A percentile compares a stretch with the other conserved stretches of the same genome.
These are phyloP conservation scores for Trichophyton equinum DNA, from an alignment of 2,329 filamentous ascomycete genomes.

Conservation along the genomic window DNA sequence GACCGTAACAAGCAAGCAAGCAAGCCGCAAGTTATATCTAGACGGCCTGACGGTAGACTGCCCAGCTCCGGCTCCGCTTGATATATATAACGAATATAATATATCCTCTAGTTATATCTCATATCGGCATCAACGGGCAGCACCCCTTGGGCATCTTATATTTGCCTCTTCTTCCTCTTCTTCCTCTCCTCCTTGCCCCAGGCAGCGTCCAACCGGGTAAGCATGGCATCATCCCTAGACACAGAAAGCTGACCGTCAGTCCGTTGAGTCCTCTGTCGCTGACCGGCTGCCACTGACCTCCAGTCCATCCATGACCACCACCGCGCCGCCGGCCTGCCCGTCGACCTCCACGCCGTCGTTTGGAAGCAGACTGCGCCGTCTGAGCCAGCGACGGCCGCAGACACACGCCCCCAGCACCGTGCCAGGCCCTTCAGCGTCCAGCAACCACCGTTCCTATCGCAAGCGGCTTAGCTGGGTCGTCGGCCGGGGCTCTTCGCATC, in stretches of 20 bases:
- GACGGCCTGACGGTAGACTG: no score
- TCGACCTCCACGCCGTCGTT: slow-evolving; percentile 8
- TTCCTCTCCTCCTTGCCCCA: neutral
- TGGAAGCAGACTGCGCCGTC: slow-evolving; percentile 21
- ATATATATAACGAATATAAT: no score
- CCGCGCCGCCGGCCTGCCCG: slow-evolving; percentile 3
- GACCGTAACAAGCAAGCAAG: neutral
- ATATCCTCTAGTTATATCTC: no score
- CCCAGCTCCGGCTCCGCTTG: no score
- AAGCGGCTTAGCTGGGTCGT: slow-evolving; percentile 28
- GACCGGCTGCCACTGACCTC: neutral
- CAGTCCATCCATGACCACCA: slow-evolving; percentile 7
- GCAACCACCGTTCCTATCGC: slow-evolving; percentile 22
- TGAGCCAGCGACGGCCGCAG: slow-evolving; percentile 31
- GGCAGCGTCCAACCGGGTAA: neutral
- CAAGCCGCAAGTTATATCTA: no score
- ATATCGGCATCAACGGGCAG: no score
- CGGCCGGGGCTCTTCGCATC: slow-evolving; percentile 18
- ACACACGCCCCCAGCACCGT: slow-evolving; percentile 18
- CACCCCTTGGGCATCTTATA: no score
- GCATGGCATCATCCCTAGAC: neutral
- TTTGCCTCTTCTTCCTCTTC: neutral
- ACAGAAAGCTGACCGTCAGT: neutral
- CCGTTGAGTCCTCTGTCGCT: neutral
- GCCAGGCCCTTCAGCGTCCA: slow-evolving; percentile 18